Evolutionary conservation across 352 stramenopile genomes (phyloP).

Genomic region (Saprolegnia diclina): DNA sequence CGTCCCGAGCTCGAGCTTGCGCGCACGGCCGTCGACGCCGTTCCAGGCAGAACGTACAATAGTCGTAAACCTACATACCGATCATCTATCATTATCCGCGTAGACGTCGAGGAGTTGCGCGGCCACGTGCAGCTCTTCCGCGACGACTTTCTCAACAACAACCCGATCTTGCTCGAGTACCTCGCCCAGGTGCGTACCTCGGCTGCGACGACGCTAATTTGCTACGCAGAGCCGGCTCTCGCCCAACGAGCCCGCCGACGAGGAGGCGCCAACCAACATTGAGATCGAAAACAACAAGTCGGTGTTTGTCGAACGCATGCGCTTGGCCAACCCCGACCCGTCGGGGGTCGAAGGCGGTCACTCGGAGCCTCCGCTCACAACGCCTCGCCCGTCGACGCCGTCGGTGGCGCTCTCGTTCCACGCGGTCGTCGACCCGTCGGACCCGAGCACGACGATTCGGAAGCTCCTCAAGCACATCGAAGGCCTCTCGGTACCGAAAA

Average conservation of each 20-base stretch:
- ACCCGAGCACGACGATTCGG: slow-evolving; percentile 72
- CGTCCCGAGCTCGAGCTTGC: neutral
- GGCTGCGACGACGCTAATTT: slow-evolving; percentile 29
- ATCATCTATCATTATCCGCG: neutral
- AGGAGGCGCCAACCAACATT: neutral
- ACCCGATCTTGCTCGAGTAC: slow-evolving; percentile 78
- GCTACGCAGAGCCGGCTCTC: slow-evolving; percentile 24
- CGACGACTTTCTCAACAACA: slow-evolving; percentile 81
- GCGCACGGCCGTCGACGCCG: slow-evolving; percentile 13
- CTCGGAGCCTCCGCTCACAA: neutral
- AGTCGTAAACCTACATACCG: neutral
- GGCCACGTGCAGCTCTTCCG: slow-evolving; percentile 77
- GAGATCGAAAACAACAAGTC: neutral
- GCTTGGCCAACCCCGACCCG: slow-evolving; percentile 24
- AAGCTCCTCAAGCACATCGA: slow-evolving; percentile 83
- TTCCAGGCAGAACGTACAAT: neutral
- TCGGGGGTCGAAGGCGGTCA: neutral
- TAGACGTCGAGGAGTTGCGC: slow-evolving; percentile 24
- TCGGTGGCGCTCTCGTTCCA: slow-evolving; percentile 38
- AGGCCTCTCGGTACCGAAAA: slow-evolving; percentile 47
- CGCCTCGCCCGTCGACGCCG: slow-evolving; percentile 5
- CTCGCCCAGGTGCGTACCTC: slow-evolving; percentile 35
- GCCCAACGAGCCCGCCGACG: neutral
- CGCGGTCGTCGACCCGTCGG: slow-evolving; percentile 65
- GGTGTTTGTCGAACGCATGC: slow-evolving; percentile 29